Conservation (phyloP, 345 rosid species). For the Lumnitzera racemosa region DNA sequence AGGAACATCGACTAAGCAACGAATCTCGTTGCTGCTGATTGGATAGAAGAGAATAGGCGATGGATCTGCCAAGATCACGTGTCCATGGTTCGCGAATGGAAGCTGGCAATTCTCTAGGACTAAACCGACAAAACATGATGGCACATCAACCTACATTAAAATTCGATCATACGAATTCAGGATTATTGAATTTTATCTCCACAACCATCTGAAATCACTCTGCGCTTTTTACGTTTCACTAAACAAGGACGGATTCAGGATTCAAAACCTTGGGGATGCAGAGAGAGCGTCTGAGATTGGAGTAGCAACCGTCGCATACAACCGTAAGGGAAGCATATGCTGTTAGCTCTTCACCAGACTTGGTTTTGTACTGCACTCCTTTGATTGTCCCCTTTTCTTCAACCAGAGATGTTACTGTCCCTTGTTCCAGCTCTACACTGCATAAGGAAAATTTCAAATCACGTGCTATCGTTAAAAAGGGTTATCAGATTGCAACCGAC, state of each 20-base stretch:
- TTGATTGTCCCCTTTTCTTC: slow-evolving; percentile 14
- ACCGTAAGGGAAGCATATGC: slow-evolving; percentile 10
- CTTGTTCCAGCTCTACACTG: slow-evolving; percentile 17
- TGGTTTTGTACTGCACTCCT: slow-evolving; percentile 14
- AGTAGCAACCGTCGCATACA: slow-evolving; percentile 17
- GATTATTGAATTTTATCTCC: background rate
- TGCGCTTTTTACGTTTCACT: background rate
- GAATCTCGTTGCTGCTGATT: slow-evolving; percentile 17
- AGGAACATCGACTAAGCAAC: slow-evolving; percentile 19
- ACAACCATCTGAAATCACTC: background rate
- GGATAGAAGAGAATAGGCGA: slow-evolving; percentile 20
- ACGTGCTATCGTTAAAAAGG: background rate
- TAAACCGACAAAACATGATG: slow-evolving; percentile 17
- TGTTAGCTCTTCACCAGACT: slow-evolving; percentile 2
- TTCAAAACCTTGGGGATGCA: slow-evolving; percentile 16
- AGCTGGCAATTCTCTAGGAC: slow-evolving; percentile 17
- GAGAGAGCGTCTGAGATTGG: slow-evolving; percentile 16
- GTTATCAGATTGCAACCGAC: too few relatives aligned
- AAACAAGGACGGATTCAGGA: background rate
- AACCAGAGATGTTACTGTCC: slow-evolving; percentile 13
- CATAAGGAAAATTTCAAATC: background rate
- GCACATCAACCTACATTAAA: slow-evolving; percentile 14
- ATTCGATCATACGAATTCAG: too few relatives aligned
- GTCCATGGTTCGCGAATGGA: slow-evolving; percentile 15
- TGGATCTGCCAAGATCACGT: slow-evolving; percentile 16